These are phyloP conservation scores for Xerocomus minutiporus DNA, from an alignment of 1,284 basidiomycete genomes.

Conservation along the genomic window DNA sequence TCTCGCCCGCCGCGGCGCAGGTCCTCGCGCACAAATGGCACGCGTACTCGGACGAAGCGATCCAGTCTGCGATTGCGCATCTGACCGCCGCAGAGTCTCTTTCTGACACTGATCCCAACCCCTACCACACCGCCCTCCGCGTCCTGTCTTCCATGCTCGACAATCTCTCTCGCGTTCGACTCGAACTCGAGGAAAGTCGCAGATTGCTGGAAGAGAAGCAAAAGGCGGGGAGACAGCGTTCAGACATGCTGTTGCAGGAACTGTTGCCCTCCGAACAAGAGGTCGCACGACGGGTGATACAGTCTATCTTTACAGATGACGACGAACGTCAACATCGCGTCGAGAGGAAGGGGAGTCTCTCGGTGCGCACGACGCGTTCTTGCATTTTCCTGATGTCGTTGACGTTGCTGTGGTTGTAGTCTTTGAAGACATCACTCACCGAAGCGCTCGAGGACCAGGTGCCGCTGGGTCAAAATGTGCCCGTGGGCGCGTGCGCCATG, in stretches of 20 bases:
- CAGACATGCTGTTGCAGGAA: conserved; percentile 50
- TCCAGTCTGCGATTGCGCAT: conserved; percentile 54
- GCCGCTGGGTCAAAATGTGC: conserved; percentile 35
- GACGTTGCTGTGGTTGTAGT: conserved; percentile 37
- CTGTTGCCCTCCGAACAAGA: conserved; percentile 60
- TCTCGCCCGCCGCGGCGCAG: conserved; percentile 35
- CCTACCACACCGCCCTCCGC: conserved; percentile 65
- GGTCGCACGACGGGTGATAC: conserved; percentile 59
- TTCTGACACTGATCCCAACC: conserved; percentile 45
- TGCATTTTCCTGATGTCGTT: conserved; percentile 7
- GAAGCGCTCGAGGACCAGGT: conserved; percentile 69
- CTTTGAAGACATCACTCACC: conserved; percentile 61
- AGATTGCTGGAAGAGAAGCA: conserved; percentile 56
- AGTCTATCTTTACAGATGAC: conserved; percentile 62
- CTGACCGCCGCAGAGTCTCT: conserved; percentile 42
- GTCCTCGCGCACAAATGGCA: conserved; percentile 66
- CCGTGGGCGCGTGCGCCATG: conserved; percentile 13
- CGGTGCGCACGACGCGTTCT: conserved; percentile 38
- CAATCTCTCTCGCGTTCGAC: conserved; percentile 49
- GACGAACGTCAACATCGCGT: conserved; percentile 50
- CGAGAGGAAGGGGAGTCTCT: conserved; percentile 50
- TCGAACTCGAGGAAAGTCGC: conserved; percentile 60
- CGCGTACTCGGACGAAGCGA: conserved; percentile 64
- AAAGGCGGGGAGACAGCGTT: conserved; percentile 42
- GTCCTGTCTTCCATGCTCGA: conserved; percentile 62